Evolutionary conservation across 192 early-diverging fungal genomes (phyloP).

Genomic region (Rhizoclosmatium globosum): DNA sequence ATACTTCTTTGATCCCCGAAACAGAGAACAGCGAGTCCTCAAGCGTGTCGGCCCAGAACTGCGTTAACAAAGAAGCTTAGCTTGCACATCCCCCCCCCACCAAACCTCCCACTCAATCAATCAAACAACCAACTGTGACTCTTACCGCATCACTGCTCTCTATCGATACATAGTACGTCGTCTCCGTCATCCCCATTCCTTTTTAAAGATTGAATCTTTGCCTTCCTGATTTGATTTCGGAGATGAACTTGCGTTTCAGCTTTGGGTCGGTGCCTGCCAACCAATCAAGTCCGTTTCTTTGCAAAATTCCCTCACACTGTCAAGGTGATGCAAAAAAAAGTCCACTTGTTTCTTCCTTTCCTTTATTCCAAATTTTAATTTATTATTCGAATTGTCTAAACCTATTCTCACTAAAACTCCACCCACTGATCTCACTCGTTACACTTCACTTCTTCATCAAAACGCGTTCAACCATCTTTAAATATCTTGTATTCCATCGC

Average conservation of each 20-base stretch:
- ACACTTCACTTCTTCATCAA: too few species aligned
- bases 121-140: background rate
- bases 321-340: background rate
- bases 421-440: too few species aligned
- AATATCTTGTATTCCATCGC: too few species aligned
- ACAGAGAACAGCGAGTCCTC: slow-evolving; percentile 21
- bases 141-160: slow-evolving; percentile 1
- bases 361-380: too few species aligned
- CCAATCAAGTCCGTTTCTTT: too few species aligned
- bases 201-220: slow-evolving; percentile 1
- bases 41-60: slow-evolving; percentile 27
- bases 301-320: too few species aligned
- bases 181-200: background rate
- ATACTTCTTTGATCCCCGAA: slow-evolving; percentile 21
- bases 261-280: too few species aligned
- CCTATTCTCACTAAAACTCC: too few species aligned
- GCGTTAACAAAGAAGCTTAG: background rate
- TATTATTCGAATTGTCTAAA: too few species aligned
- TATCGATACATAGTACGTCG: background rate
- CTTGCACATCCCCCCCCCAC: background rate
- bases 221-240: background rate
- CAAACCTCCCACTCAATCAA: background rate
- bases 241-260: background rate
- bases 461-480: too few species aligned
- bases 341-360: background rate